phyloP scores from a whole-genome alignment of 129 eudicot genomes.

The Lonicera japonica region DNA sequence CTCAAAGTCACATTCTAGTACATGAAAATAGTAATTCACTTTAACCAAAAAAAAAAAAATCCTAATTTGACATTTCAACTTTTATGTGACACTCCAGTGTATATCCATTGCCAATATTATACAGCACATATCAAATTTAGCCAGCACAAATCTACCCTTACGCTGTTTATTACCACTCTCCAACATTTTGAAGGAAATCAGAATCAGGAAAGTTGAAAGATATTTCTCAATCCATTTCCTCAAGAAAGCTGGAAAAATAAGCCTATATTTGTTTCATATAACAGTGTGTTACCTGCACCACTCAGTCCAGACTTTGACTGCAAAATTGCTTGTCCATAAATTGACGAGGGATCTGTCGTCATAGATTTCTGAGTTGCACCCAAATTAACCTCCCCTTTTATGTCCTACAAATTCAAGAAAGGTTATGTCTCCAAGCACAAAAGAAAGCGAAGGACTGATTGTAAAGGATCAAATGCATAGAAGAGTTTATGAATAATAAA shows the following conservation, averaged over 20 bases:
- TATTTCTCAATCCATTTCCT: background rate
- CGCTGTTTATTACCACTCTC: background rate
- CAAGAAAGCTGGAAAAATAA: background rate
- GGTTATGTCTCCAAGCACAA: constrained; percentile 4
- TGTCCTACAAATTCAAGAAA: constrained; percentile 45
- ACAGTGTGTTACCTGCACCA: constrained; percentile 51
- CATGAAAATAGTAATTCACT: background rate
- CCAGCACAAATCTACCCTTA: background rate
- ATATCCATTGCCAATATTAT: too few species aligned
- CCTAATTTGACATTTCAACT: too few species aligned
- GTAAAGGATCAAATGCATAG: constrained; percentile 5
- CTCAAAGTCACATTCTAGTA: background rate
- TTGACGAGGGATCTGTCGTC: constrained; percentile 86
- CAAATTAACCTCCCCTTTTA: constrained; percentile 73
- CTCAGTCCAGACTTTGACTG: constrained; percentile 96
- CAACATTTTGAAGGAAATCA: background rate
- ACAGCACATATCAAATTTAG: background rate
- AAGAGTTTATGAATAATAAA: background rate
- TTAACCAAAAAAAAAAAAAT: too few species aligned
- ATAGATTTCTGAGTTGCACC: constrained; percentile 69
- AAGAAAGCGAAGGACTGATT: background rate
- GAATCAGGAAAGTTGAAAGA: background rate
- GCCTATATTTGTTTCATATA: background rate
- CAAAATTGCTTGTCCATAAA: constrained; percentile 92
- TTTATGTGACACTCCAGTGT: too few species aligned